Base-by-base conservation (phyloP, 2,329 filamentous ascomycete genomes). In the Fusarium metavorans region DNA sequence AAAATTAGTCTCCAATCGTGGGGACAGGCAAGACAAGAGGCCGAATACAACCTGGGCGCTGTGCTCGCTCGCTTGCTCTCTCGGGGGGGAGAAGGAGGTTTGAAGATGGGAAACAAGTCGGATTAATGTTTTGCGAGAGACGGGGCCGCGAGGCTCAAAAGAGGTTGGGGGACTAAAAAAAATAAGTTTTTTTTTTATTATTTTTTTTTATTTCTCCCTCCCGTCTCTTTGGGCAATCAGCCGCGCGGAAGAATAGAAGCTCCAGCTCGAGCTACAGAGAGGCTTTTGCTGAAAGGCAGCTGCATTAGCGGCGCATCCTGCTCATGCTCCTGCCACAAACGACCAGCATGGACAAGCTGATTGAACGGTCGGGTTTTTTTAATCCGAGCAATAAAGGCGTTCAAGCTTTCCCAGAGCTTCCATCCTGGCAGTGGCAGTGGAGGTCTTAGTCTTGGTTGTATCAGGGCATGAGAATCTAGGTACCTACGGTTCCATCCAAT, bases 181-280 rank as follows among this genome's bases (percentile, higher is more conserved):
- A 52, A 52, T 52, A 52, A 30, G 48, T n/a, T 52, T 52, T 25
- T 25, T 54, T 70, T 65, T 65, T 68, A 66, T 70, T 66, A 35
- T 52, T 54, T 69, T 65, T 65, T 72, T 67, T 70, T 66, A 34
- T 43, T 37, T 65, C 52, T 59, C 10, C 11, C 57, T 41, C 20
- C 23, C 11, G 4, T 41, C 54, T 23, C 27, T 58, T 34, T 35
- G 34, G 56, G 23, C 56, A 57, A 72, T 56, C 67, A 67, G 64
- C 74, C 70, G 61, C 65, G 70, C 71, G 73, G 74, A 74, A 76
- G 25, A 76, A 76, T 34, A 71, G 74, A 68, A 75, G 74, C 74
- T 76, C 74, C 74, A 71, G 68, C 35, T 37, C 35, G 35, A 37
- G 35, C 35, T 37, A 37, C 35, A 37, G 35, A 37, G 35, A 18